Evolutionary conservation across 164 flowering plant genomes (phyloP).

Genomic region (Cinnamomum micranthum): DNA sequence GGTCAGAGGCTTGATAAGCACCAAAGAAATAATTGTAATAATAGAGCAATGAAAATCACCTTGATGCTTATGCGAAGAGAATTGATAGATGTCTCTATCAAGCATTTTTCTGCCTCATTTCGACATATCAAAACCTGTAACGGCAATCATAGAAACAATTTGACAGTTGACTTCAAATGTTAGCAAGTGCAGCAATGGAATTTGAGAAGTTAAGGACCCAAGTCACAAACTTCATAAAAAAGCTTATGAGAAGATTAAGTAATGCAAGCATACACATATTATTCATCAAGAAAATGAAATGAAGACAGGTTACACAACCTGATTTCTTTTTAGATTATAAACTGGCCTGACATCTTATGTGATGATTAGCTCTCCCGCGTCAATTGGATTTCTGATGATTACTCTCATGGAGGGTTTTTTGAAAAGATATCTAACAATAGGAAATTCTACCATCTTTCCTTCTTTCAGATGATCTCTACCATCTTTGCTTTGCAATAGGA

Average conservation of each 20-base stretch:
- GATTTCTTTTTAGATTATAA: not conserved
- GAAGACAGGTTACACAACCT: not conserved
- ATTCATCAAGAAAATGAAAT: too few species aligned
- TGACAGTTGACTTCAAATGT: not conserved
- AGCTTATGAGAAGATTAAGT: too few species aligned
- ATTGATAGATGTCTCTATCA: slow-evolving; percentile 95
- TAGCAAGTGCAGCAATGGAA: not conserved
- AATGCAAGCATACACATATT: too few species aligned
- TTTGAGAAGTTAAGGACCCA: not conserved
- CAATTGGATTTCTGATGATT: too few species aligned
- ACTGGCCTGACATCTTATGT: not conserved
- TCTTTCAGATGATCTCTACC: too few species aligned
- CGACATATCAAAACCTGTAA: slow-evolving; percentile 89
- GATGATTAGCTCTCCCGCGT: too few species aligned
- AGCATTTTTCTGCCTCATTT: slow-evolving; percentile 96
- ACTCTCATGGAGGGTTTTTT: too few species aligned
- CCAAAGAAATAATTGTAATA: not conserved
- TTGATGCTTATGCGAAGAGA: slow-evolving; percentile 94
- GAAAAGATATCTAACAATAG: too few species aligned
- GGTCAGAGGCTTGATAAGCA: slow-evolving; percentile 4
- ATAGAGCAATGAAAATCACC: slow-evolving; percentile 32
- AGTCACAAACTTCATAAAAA: not conserved
- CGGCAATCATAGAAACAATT: slow-evolving; percentile 10
- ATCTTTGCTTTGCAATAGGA: too few species aligned
- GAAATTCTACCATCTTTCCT: too few species aligned